Conservation (phyloP, 1,284 basidiomycete species). For the Naganishia sp. region DNA sequence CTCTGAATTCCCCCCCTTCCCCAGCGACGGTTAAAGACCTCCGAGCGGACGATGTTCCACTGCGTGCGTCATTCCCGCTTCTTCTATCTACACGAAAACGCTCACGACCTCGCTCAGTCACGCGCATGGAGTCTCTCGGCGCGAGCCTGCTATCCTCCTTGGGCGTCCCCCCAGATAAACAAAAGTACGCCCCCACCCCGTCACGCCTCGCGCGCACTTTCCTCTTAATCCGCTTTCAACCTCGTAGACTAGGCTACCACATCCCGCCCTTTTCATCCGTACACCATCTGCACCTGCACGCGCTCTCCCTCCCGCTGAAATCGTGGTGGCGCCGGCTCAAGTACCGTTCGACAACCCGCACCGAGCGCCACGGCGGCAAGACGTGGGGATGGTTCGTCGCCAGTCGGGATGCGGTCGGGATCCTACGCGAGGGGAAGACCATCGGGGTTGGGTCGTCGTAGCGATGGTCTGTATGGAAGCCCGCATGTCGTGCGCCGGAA, state of each 20-base stretch:
- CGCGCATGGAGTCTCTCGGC: conserved; percentile 65
- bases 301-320: conserved; percentile 68
- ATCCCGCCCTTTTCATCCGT: conserved; percentile 80
- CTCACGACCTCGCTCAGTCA: conserved; percentile 54
- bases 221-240: too few species aligned
- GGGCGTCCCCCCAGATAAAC: conserved; percentile 52
- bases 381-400: conserved; percentile 73
- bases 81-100: not conserved
- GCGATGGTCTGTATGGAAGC: too few species aligned
- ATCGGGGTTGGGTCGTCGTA: conserved; percentile 25
- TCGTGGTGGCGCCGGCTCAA: conserved; percentile 57
- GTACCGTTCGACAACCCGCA: conserved; percentile 59
- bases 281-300: conserved; percentile 76
- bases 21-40: conserved; percentile 61
- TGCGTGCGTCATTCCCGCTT: conserved; percentile 54
- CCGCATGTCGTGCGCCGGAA: too few species aligned
- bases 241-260: conserved; percentile 67
- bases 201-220: not conserved
- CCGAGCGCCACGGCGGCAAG: conserved; percentile 54
- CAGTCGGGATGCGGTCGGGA: conserved; percentile 25
- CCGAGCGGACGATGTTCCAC: conserved; percentile 54
- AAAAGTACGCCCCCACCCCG: conserved; percentile 55
- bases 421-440: conserved; percentile 17
- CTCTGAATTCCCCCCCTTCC: not conserved
- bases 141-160: conserved; percentile 57